phyloP scores from a whole-genome alignment of 768 basidiomycete species.

The Russula olivacea region DNA sequence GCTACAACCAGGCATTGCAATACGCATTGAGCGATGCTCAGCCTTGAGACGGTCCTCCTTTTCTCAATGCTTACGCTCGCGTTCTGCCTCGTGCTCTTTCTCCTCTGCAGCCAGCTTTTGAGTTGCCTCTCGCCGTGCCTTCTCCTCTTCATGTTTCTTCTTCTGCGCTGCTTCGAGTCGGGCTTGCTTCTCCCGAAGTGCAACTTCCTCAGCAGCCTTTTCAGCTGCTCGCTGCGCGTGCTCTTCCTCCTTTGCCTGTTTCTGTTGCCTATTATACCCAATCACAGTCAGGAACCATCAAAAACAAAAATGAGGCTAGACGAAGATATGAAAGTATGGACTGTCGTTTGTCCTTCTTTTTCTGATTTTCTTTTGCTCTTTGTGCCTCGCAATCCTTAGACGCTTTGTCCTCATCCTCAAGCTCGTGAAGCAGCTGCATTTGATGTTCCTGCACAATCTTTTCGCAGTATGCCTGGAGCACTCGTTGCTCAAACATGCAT shows the following conservation, averaged over 20 bases:
- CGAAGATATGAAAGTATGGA: conserved; percentile 33
- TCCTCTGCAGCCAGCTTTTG: conserved; percentile 79
- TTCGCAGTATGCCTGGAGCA: conserved; percentile 93
- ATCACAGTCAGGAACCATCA: conserved; percentile 4
- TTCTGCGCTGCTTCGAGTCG: conserved; percentile 76
- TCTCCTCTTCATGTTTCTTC: conserved; percentile 83
- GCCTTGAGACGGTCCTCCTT: conserved; percentile 56
- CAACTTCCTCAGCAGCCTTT: conserved; percentile 81
- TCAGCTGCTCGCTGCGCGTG: conserved; percentile 77
- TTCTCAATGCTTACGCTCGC: conserved; percentile 67
- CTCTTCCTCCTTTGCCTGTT: conserved; percentile 89
- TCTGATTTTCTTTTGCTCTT: conserved; percentile 90
- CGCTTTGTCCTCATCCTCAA: conserved; percentile 91
- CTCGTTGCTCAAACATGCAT: conserved; percentile 98
- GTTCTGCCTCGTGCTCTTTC: conserved; percentile 71
- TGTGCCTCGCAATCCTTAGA: conserved; percentile 86
- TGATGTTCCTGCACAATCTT: conserved; percentile 95
- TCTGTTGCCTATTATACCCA: conserved; percentile 64
- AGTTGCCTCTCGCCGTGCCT: conserved; percentile 65
- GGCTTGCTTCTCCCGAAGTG: conserved; percentile 64
- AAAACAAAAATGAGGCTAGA: conserved; percentile 11
- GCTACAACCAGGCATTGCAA: no score
- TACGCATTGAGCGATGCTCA: no score
- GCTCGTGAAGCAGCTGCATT: conserved; percentile 83
- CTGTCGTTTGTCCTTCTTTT: conserved; percentile 99